Percentiles rank a stretch among this genome's conserved stretches.
Conservation (phyloP, 345 rosid species). For the Heritiera littoralis region DNA sequence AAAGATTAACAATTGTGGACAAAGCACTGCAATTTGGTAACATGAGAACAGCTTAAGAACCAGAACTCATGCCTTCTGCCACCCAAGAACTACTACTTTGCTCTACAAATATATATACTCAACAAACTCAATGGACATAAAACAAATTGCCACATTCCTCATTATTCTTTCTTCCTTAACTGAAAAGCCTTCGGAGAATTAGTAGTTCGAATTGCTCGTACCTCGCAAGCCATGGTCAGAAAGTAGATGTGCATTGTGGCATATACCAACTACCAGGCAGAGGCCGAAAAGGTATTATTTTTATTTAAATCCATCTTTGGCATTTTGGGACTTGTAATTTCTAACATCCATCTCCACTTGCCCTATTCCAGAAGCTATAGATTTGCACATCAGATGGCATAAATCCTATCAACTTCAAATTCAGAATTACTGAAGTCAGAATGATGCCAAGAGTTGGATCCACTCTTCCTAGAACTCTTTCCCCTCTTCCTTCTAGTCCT, state of each 20-base stretch:
- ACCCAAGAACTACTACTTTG: background rate
- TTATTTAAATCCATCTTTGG: constrained; percentile 6
- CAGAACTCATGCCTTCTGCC: background rate
- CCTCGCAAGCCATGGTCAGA: background rate
- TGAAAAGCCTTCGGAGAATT: background rate
- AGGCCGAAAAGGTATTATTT: background rate
- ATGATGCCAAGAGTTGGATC: constrained; percentile 82
- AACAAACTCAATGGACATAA: background rate
- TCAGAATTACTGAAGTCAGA: constrained; percentile 82
- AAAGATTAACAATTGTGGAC: background rate
- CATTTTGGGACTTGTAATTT: background rate
- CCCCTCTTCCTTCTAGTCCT: constrained; percentile 72
- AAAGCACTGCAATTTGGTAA: background rate
- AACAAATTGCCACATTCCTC: background rate
- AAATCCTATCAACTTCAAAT: constrained; percentile 74
- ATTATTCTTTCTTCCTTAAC: background rate
- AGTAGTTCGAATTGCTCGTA: background rate
- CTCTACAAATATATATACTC: background rate
- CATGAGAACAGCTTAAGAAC: background rate
- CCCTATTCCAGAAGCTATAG: background rate
- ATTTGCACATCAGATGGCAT: constrained; percentile 52
- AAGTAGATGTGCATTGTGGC: background rate
- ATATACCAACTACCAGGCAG: background rate
- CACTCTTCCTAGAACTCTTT: constrained; percentile 65
- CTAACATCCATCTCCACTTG: background rate